Percentiles rank a stretch among this genome's conserved stretches.
Evolutionary conservation across 148 eudicot genomes (phyloP).

Genomic region (Linanthus parryae): DNA sequence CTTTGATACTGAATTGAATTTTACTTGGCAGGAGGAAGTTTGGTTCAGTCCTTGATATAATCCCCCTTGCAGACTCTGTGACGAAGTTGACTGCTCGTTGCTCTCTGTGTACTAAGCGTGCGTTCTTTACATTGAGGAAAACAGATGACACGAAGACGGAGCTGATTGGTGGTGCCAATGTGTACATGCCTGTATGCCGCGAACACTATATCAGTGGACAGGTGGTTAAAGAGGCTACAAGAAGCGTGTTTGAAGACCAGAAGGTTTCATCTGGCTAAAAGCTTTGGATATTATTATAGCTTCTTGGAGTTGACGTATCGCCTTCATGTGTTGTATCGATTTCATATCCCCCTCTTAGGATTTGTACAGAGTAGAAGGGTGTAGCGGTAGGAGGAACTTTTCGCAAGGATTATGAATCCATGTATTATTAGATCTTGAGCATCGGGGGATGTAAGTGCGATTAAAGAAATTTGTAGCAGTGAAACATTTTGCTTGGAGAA

Average conservation of each 20-base stretch:
- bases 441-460: no score
- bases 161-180: conserved; percentile 88
- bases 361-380: no score
- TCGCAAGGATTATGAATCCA: no score
- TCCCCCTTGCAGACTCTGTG: conserved; percentile 88
- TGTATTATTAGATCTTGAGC: no score
- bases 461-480: no score
- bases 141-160: conserved; percentile 76
- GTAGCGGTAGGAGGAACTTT: no score
- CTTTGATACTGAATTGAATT: neutral
- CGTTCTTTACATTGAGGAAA: conserved; percentile 84
- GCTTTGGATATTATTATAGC: neutral
- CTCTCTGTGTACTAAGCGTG: conserved; percentile 79
- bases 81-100: conserved; percentile 83
- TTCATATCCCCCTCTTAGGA: no score
- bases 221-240: conserved; percentile 61
- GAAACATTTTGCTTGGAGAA: no score
- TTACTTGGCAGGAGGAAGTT: conserved; percentile 67
- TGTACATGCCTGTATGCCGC: conserved; percentile 95
- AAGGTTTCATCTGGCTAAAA: conserved; percentile 48
- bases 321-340: no score
- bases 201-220: conserved; percentile 88
- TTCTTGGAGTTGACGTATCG: no score
- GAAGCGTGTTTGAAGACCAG: conserved; percentile 43
- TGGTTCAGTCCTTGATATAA: conserved; percentile 82